phyloP scores from a whole-genome alignment of 768 basidiomycete genomes.

The Cantharellus cinnabarinus region DNA sequence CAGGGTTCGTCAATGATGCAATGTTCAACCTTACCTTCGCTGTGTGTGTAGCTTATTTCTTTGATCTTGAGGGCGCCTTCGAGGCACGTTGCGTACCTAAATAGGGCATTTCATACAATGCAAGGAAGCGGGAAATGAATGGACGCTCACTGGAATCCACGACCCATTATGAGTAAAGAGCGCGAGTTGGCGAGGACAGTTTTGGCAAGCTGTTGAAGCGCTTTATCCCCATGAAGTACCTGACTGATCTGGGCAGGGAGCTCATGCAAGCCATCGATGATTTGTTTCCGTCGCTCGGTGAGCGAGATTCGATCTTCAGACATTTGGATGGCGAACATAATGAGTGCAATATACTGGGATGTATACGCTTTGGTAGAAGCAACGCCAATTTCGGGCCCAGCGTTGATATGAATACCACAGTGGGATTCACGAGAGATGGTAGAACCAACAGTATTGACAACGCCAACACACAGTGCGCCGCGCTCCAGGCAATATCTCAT shows the following conservation, averaged over 20 bases:
- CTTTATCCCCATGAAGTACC: constrained; percentile 60
- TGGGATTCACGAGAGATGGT: constrained; percentile 96
- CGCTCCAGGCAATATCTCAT: constrained; percentile 92
- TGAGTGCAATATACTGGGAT: constrained; percentile 91
- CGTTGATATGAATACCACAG: constrained; percentile 99
- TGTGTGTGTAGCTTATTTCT: constrained; percentile 73
- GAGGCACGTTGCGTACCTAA: constrained; percentile 80
- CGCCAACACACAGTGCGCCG: constrained; percentile 89
- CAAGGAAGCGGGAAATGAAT: background rate
- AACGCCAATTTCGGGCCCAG: constrained; percentile 96
- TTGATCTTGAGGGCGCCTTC: constrained; percentile 99
- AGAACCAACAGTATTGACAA: constrained; percentile 96
- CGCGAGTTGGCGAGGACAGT: constrained; percentile 58
- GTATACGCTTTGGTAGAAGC: constrained; percentile 99
- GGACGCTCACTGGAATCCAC: constrained; percentile 73
- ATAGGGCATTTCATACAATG: constrained; percentile 1
- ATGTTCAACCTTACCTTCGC: constrained; percentile 17
- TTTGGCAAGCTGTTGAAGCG: constrained; percentile 65
- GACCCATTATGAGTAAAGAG: constrained; percentile 86
- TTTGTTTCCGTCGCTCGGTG: constrained; percentile 72
- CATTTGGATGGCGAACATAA: constrained; percentile 97
- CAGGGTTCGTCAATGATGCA: background rate
- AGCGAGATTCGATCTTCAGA: constrained; percentile 94
- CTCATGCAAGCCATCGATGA: constrained; percentile 83
- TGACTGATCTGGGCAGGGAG: constrained; percentile 76